These are phyloP conservation scores for Lasiosphaeria ovina DNA, from an alignment of 495 filamentous ascomycete genomes.

Conservation along the genomic window DNA sequence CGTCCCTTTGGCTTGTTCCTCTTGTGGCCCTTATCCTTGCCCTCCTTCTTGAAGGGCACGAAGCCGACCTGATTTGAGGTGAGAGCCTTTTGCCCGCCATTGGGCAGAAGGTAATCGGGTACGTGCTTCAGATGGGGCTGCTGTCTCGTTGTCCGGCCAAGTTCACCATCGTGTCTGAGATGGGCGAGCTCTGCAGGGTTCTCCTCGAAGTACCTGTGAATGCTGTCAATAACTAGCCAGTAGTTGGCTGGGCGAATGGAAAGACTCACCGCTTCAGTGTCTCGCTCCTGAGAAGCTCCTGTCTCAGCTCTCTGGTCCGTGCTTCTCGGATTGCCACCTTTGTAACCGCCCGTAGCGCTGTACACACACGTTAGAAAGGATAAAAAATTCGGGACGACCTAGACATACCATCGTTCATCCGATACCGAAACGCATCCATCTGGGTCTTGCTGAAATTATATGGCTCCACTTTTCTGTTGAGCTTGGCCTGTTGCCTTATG, in stretches of 20 bases:
- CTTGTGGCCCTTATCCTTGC: constrained; percentile 64
- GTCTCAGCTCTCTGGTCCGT: constrained; percentile 76
- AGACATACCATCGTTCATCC: constrained; percentile 75
- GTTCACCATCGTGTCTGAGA: constrained; percentile 85
- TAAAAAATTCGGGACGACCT: no score
- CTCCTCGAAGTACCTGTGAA: constrained; percentile 79
- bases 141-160: constrained; percentile 66
- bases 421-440: constrained; percentile 89
- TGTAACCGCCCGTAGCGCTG: constrained; percentile 68
- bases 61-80: constrained; percentile 63
- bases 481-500: constrained; percentile 65
- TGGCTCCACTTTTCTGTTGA: constrained; percentile 74
- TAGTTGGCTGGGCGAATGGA: neutral
- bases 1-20: constrained; percentile 65
- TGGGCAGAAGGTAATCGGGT: constrained; percentile 88
- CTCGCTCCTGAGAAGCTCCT: constrained; percentile 88
- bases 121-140: constrained; percentile 94
- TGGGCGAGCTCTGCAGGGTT: constrained; percentile 86
- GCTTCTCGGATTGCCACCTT: constrained; percentile 84
- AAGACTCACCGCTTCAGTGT: constrained; percentile 68
- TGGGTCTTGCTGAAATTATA: constrained; percentile 94
- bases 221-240: constrained; percentile 1
- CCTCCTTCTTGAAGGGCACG: constrained; percentile 69
- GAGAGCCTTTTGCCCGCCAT: constrained; percentile 67
- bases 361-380: neutral